Base-by-base conservation (phyloP, 305 asterid species). In the Fraxinus latifolia region DNA sequence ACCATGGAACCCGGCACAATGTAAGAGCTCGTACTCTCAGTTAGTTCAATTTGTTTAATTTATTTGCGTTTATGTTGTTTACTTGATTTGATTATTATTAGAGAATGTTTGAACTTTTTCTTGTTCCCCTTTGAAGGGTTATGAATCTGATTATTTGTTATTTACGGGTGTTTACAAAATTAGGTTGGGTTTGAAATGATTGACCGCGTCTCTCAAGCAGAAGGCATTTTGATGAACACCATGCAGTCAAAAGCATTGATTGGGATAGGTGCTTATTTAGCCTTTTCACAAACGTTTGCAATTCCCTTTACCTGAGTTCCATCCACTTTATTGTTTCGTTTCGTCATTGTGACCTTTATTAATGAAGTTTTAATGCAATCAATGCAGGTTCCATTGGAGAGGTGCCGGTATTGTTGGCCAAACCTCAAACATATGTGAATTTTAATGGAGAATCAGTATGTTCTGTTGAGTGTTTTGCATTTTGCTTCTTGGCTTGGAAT, bases 101-200 rank as follows among this genome's bases (percentile, higher is more conserved):
- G 42, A 60, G 7, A 36, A 39, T 81, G 23, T 42, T 81, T 55
- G 32, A 44, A 27, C 31, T 23, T 60, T 81, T 3, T 77, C 55
- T 5, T 53, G 23, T 65, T 29, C 1, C 14, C 55, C 34, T 83
- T 37, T 8, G 0, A 23, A 37, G 11, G 44, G 79, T 53, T 84
- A 9, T 47, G 14, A 14, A 34, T 75, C 83, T 81, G 65, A 77
- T 70, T 74, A 12, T 44, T 44, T 44, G 55, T 44, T 44, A 44
- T 44, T 44, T 44, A 44, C 55, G 58, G 7, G 3, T 73, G 33
- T 73, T 0, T 81, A 44, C 83, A 36, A 39, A 68, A 74, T 33
- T 87, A 95, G 98, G 96, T 96, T 44, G 98, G 99, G 29, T 96
- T 96, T 82, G 98, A 94, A 89, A 94, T 96, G 97, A 81, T 96